Evolutionary conservation across 371 early-diverging fungal genomes (phyloP).

Genomic region (Syncephalis plumigaleata): DNA sequence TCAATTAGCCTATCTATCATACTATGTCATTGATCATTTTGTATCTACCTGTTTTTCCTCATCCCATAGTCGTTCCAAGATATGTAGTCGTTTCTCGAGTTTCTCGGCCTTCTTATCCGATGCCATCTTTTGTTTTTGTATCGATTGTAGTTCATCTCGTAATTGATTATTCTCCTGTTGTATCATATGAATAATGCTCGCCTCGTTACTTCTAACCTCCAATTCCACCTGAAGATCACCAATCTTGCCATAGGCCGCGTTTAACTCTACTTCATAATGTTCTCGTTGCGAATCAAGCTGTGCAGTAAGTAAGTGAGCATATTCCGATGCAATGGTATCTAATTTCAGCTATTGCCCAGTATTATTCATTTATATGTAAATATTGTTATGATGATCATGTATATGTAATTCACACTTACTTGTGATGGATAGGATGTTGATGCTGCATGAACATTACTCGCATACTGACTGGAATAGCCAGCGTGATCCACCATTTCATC

Average conservation of each 20-base stretch:
- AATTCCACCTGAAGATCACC: constrained; percentile 4
- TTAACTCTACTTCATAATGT: constrained; percentile 63
- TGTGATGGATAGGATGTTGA: too few relatives aligned
- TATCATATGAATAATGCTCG: neutral
- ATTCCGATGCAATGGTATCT: constrained; percentile 56
- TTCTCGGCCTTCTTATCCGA: constrained; percentile 20
- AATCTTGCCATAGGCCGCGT: constrained; percentile 5
- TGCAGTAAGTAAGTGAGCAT: constrained; percentile 50
- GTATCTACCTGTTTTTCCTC: constrained; percentile 17
- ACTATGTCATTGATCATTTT: too few relatives aligned
- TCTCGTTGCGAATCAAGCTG: constrained; percentile 73
- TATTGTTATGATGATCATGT: too few relatives aligned
- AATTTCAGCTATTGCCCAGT: constrained; percentile 28
- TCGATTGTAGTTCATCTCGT: too few relatives aligned
- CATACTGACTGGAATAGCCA: too few relatives aligned
- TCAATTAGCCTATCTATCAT: too few relatives aligned
- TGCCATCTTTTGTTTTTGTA: constrained; percentile 13
- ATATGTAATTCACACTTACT: too few relatives aligned
- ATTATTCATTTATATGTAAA: too few relatives aligned
- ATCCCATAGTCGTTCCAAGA: constrained; percentile 14
- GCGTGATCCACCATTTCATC: neutral
- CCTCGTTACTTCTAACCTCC: too few relatives aligned
- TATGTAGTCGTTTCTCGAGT: constrained; percentile 11
- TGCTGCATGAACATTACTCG: too few relatives aligned
- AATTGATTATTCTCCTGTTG: too few relatives aligned